These are phyloP conservation scores for Umbelopsis ramanniana DNA, from an alignment of 192 early-diverging fungal genomes.

Conservation along the genomic window DNA sequence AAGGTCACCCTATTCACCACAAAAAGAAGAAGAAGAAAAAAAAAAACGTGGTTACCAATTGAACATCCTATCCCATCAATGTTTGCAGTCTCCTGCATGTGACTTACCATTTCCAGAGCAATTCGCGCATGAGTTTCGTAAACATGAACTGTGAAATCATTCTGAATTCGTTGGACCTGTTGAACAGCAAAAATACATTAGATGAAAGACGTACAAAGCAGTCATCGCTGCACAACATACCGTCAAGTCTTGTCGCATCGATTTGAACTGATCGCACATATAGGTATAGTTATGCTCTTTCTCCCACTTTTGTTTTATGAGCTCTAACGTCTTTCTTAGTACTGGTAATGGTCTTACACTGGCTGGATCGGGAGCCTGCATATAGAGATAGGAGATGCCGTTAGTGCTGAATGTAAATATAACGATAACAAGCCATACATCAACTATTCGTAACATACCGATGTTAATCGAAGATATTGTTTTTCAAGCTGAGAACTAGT, in stretches of 20 bases:
- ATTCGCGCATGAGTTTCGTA: slow-evolving; percentile 97
- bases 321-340: slow-evolving; percentile 74
- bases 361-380: slow-evolving; percentile 84
- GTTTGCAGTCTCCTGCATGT: background rate
- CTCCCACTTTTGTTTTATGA: slow-evolving; percentile 81
- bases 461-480: slow-evolving; percentile 90
- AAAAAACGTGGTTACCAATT: background rate
- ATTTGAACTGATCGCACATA: slow-evolving; percentile 97
- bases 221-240: slow-evolving; percentile 49
- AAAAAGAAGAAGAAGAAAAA: background rate
- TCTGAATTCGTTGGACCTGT: slow-evolving; percentile 87
- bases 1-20: slow-evolving; percentile 71
- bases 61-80: background rate
- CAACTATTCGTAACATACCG: slow-evolving; percentile 49
- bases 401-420: background rate
- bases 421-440: background rate
- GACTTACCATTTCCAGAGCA: slow-evolving; percentile 85
- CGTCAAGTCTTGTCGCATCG: slow-evolving; percentile 93
- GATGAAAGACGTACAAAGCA: background rate
- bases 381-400: no score
- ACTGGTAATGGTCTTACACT: slow-evolving; percentile 88
- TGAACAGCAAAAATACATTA: background rate
- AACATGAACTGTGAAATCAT: slow-evolving; percentile 91
- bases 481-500: slow-evolving; percentile 89
- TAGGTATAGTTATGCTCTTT: slow-evolving; percentile 90